phyloP scores from a whole-genome alignment of 768 basidiomycete species.

The Mycena latifolia region DNA sequence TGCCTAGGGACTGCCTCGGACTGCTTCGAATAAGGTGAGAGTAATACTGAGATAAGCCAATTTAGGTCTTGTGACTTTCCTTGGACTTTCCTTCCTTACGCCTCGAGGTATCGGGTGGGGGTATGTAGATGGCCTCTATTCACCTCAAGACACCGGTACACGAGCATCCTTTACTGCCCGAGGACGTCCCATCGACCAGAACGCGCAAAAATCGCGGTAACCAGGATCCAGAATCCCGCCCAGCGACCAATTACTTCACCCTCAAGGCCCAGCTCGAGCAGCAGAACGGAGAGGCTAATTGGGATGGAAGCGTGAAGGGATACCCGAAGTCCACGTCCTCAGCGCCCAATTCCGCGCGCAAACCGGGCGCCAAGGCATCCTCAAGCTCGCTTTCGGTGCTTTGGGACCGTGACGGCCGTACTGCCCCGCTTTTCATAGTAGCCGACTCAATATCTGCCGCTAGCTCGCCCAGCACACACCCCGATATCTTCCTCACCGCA shows the following conservation, averaged over 20 bases:
- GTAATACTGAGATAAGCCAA: too few relatives aligned
- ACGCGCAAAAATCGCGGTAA: constrained; percentile 62
- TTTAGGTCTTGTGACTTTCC: too few relatives aligned
- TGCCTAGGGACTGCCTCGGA: too few relatives aligned
- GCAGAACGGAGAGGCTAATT: constrained; percentile 32
- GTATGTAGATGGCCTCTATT: constrained; percentile 46
- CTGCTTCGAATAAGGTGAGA: too few relatives aligned
- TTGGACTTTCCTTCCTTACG: background rate
- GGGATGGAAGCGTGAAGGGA: constrained; percentile 16
- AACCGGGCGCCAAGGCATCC: constrained; percentile 38
- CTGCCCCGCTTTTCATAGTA: constrained; percentile 56
- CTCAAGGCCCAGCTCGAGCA: constrained; percentile 72
- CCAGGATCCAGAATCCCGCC: constrained; percentile 47
- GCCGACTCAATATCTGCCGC: constrained; percentile 37
- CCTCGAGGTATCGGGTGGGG: constrained; percentile 26
- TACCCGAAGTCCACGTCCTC: constrained; percentile 22
- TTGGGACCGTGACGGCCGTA: constrained; percentile 51
- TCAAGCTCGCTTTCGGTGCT: constrained; percentile 54
- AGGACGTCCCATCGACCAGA: constrained; percentile 58
- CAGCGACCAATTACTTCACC: constrained; percentile 69
- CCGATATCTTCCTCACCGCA: constrained; percentile 36
- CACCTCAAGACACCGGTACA: constrained; percentile 70
- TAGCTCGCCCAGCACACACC: constrained; percentile 15
- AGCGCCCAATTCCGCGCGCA: constrained; percentile 28
- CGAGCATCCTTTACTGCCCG: constrained; percentile 78